These are phyloP conservation scores for Aphanomyces astaci DNA, from an alignment of 352 stramenopile species.

Conservation along the genomic window DNA sequence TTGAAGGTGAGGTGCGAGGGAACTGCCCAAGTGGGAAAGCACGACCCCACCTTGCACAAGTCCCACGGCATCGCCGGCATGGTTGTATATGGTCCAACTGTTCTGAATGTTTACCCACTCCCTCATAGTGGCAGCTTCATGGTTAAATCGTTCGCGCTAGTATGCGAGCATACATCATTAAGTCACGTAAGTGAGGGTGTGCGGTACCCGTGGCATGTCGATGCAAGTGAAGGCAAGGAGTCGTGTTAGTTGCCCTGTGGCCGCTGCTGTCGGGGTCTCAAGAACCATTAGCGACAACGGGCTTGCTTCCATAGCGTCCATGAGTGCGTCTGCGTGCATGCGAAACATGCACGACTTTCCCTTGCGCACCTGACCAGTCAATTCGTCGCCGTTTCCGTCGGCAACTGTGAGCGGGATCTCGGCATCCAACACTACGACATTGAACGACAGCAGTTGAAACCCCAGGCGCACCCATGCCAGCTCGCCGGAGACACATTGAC, in stretches of 20 bases:
- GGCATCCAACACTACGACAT: conserved; percentile 9
- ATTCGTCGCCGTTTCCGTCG: not conserved
- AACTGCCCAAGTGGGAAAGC: not conserved
- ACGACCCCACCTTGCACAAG: conserved; percentile 7
- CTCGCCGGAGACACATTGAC: not conserved
- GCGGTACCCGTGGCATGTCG: conserved; percentile 1
- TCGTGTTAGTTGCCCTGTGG: not conserved
- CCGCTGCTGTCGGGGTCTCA: not conserved
- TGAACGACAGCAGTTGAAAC: conserved; percentile 20
- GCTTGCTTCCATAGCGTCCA: not conserved
- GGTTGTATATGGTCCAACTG: conserved; percentile 13
- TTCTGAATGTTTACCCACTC: conserved; percentile 17
- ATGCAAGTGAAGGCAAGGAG: conserved; percentile 21
- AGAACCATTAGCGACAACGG: conserved; percentile 19
- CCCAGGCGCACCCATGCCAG: conserved; percentile 5
- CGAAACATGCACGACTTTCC: conserved; percentile 24
- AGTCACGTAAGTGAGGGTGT: not conserved
- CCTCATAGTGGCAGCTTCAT: not conserved
- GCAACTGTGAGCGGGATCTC: not conserved
- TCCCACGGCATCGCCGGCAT: conserved; percentile 8
- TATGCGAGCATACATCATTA: not conserved
- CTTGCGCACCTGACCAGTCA: not conserved
- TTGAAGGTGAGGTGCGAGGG: not conserved
- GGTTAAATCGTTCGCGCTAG: not conserved
- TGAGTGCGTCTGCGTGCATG: not conserved